phyloP scores from a whole-genome alignment of 495 filamentous ascomycete species.

The Astrothelium macrocarpum region DNA sequence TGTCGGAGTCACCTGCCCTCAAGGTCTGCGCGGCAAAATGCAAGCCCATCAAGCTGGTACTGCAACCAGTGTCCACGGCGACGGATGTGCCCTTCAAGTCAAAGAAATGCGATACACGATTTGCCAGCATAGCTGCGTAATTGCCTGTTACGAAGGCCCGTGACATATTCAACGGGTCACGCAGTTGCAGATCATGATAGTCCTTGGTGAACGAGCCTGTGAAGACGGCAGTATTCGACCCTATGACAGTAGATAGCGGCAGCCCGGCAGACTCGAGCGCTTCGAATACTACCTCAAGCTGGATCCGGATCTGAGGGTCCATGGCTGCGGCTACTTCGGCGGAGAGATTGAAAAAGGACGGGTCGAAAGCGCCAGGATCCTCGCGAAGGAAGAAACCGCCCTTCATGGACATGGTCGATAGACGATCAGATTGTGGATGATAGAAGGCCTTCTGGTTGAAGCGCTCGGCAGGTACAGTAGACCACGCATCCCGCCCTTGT shows the following conservation, averaged over 20 bases:
- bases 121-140: neutral
- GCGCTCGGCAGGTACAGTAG: conserved; percentile 1
- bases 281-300: neutral
- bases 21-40: neutral
- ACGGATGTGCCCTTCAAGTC: neutral
- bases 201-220: neutral
- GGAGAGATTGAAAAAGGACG: neutral
- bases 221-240: neutral
- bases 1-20: conserved; percentile 17
- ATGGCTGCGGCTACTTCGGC: neutral
- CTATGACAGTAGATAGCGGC: neutral
- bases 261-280: neutral
- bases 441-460: conserved; percentile 7
- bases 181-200: neutral
- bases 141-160: neutral
- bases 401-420: neutral
- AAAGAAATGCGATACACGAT: neutral
- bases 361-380: neutral
- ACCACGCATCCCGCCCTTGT: neutral
- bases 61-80: neutral
- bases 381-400: neutral
- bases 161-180: neutral
- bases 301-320: neutral
- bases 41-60: neutral
- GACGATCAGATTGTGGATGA: neutral